Evolutionary conservation across 495 filamentous ascomycete genomes (phyloP), one percentile per base, ranked within the genome.

Genomic region (Lophium mytilinum): DNA sequence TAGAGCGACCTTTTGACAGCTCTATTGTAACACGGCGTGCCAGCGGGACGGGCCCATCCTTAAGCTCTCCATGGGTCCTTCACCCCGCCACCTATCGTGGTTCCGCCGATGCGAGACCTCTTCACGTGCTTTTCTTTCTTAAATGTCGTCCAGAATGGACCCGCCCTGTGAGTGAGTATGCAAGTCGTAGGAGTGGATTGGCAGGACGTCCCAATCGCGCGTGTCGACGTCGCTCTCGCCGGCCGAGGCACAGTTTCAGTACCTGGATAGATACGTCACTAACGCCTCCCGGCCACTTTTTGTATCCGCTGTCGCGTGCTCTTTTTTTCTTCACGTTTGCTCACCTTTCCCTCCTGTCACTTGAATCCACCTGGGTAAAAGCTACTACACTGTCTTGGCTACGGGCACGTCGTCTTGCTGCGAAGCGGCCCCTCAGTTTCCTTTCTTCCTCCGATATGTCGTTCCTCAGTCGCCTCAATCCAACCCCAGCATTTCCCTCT

Each of bases 401-500:
- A 30, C 17, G 4, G 11, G 18, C 33, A 14, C 15, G 7, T 48
- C 35, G 18, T 52, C 30, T 52, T 40, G 50, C 52, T 37, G 48
- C 21, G 4, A 52, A 19, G 51, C 21, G 33, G 9, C 40, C 40
- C 17, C 42, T 24, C 19, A 55, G 10, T 43, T 9, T 12, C 14
- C 18, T 39, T 40, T 37, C 1, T 14, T 11, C 49, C 37, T 24
- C 4, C 48, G 58, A 51, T 0, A 66, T 66, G 63, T 34, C 48
- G 67, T 71, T 39, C 50, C 61, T 80, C 33, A 72, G 72, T 7
- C 65, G 66, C 17, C 58, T 80, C 41, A 80, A 74, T 56, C 80
- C 78, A 0, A 68, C 86, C 12, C 86, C 85, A 3, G 61, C 72
- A 3, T 89, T 92, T 57, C 82, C 85, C 3, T 68, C 76, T 0